Percentiles rank a stretch among this genome's conserved stretches.
Evolutionary conservation across 2,329 filamentous ascomycete genomes (phyloP).

Genomic region (Fusarium subtropicale): DNA sequence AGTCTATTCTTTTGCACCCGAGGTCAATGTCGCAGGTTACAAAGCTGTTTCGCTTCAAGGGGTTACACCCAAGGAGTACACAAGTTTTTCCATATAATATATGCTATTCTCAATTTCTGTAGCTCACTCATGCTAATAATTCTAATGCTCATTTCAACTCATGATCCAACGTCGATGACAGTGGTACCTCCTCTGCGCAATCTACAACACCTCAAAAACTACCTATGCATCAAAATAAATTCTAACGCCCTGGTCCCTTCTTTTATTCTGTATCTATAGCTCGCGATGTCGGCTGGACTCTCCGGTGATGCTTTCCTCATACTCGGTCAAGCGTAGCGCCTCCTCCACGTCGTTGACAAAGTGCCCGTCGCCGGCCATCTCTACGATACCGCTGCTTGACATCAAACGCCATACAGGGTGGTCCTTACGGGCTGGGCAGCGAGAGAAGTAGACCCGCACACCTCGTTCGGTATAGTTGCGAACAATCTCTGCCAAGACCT

Average conservation of each 20-base stretch:
- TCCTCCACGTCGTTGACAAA: constrained; percentile 88
- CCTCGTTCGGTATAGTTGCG: constrained; percentile 79
- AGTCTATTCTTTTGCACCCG: not conserved
- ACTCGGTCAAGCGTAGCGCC: constrained; percentile 83
- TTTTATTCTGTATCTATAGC: constrained; percentile 9
- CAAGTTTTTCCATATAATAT: not conserved
- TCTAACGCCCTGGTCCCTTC: not conserved
- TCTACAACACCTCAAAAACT: not conserved
- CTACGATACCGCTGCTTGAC: constrained; percentile 84
- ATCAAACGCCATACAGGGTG: constrained; percentile 78
- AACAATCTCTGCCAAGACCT: constrained; percentile 92
- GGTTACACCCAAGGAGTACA: not conserved
- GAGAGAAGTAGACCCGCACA: constrained; percentile 80
- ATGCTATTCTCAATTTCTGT: not conserved
- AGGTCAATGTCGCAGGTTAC: not conserved
- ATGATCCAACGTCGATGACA: constrained; percentile 1
- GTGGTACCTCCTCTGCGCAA: constrained; percentile 29
- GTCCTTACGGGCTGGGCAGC: constrained; percentile 60
- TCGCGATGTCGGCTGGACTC: constrained; percentile 38
- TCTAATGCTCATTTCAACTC: constrained; percentile 16
- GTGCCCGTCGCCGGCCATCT: constrained; percentile 77
- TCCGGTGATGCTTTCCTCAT: constrained; percentile 64
- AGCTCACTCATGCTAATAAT: not conserved
- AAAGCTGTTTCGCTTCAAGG: not conserved
- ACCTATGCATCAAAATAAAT: not conserved